These are phyloP conservation scores for Sphaerosporella brunnea DNA, from an alignment of 495 filamentous ascomycete genomes.

Conservation along the genomic window DNA sequence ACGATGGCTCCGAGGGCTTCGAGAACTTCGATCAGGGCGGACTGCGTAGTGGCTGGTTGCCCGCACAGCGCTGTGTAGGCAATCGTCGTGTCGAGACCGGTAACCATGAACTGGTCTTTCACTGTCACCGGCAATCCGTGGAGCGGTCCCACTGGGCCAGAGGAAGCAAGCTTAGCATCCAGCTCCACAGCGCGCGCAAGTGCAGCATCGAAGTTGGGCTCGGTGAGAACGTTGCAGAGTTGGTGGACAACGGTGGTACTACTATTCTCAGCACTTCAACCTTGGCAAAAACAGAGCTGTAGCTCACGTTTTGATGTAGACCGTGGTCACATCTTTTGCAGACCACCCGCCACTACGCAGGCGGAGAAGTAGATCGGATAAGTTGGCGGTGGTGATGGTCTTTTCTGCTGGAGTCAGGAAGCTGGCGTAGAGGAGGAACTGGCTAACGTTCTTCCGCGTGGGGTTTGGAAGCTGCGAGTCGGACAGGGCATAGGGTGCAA, in stretches of 20 bases:
- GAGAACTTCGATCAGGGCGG: constrained; percentile 30
- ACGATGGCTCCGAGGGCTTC: constrained; percentile 31
- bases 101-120: constrained; percentile 56
- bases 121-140: constrained; percentile 50
- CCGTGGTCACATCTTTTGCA: too few species aligned
- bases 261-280: too few species aligned
- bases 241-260: background rate
- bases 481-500: too few species aligned
- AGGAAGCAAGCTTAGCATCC: constrained; percentile 34
- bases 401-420: too few species aligned
- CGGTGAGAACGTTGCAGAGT: constrained; percentile 26
- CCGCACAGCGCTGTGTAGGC: constrained; percentile 31
- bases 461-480: too few species aligned
- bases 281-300: too few species aligned
- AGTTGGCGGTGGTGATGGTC: too few species aligned
- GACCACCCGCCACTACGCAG: too few species aligned
- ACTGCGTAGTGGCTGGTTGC: constrained; percentile 31
- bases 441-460: too few species aligned
- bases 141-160: constrained; percentile 36
- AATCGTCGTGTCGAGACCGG: constrained; percentile 47
- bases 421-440: too few species aligned
- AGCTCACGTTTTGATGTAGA: too few species aligned
- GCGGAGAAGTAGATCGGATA: too few species aligned
- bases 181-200: constrained; percentile 40
- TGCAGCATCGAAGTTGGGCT: constrained; percentile 43